phyloP scores from a whole-genome alignment of 2,329 filamentous ascomycete genomes.

The Clonostachys solani region DNA sequence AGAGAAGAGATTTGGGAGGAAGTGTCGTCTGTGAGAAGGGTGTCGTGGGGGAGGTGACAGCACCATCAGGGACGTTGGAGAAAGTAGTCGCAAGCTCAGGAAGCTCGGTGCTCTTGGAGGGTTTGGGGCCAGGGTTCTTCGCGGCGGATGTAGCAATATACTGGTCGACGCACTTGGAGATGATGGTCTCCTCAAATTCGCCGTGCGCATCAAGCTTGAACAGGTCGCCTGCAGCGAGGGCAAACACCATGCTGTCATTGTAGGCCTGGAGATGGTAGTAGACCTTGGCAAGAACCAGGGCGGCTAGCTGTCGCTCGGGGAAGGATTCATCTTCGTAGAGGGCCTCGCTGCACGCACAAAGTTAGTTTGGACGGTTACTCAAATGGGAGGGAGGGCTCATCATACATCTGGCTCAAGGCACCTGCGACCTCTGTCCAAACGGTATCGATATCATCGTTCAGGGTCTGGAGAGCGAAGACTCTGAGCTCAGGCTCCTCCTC shows the following conservation, averaged over 20 bases:
- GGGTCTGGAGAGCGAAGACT: slow-evolving; percentile 88
- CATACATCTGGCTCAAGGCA: slow-evolving; percentile 86
- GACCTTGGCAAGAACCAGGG: slow-evolving; percentile 92
- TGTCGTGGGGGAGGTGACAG: slow-evolving; percentile 81
- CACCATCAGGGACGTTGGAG: slow-evolving; percentile 61
- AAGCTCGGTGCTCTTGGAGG: slow-evolving; percentile 40
- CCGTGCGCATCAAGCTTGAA: slow-evolving; percentile 88
- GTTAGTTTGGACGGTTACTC: slow-evolving; percentile 5
- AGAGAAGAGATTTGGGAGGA: slow-evolving; percentile 93
- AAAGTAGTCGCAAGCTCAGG: slow-evolving; percentile 81
- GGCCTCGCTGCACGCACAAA: slow-evolving; percentile 64
- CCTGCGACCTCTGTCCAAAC: slow-evolving; percentile 97
- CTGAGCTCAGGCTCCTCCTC: slow-evolving; percentile 93
- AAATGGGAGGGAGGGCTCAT: not conserved
- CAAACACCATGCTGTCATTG: slow-evolving; percentile 98
- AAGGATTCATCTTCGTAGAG: slow-evolving; percentile 97
- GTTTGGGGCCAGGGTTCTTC: slow-evolving; percentile 40
- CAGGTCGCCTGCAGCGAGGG: slow-evolving; percentile 87
- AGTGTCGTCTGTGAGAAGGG: slow-evolving; percentile 93
- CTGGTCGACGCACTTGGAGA: slow-evolving; percentile 96
- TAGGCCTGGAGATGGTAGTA: slow-evolving; percentile 99
- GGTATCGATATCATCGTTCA: slow-evolving; percentile 95
- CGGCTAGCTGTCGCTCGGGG: slow-evolving; percentile 88
- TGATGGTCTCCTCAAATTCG: slow-evolving; percentile 98
- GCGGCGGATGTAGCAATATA: slow-evolving; percentile 75